A percentile compares a stretch with the other conserved stretches of the same genome.
Evolutionary conservation across 73 alveolate genomes (phyloP).

Genomic region (Halteria grandinella): DNA sequence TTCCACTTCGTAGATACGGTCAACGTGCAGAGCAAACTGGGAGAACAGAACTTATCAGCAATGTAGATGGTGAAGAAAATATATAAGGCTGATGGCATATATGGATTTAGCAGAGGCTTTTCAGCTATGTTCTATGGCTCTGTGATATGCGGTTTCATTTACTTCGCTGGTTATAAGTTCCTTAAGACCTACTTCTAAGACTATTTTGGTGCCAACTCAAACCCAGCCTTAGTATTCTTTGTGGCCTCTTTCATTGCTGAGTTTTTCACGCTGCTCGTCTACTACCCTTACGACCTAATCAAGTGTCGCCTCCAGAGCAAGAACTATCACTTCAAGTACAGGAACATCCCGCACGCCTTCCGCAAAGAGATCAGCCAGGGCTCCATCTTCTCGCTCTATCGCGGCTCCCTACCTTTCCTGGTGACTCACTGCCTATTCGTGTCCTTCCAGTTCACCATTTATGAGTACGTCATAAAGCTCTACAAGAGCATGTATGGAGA

Average conservation of each 20-base stretch:
- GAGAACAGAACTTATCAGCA: slow-evolving; percentile 26
- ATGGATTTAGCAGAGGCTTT: slow-evolving; percentile 64
- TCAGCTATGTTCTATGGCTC: slow-evolving; percentile 72
- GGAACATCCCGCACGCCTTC: slow-evolving; percentile 43
- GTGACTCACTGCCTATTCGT: slow-evolving; percentile 28
- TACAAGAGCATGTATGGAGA: not conserved
- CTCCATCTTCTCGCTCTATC: not conserved
- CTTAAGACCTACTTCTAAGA: slow-evolving; percentile 31
- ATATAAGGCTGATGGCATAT: slow-evolving; percentile 50
- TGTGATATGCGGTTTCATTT: slow-evolving; percentile 66
- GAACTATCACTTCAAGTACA: slow-evolving; percentile 35
- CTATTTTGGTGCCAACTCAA: slow-evolving; percentile 6
- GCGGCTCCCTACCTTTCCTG: slow-evolving; percentile 29
- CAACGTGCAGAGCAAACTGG: slow-evolving; percentile 50
- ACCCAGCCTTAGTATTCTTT: slow-evolving; percentile 24
- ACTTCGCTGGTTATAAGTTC: slow-evolving; percentile 56
- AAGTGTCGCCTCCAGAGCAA: slow-evolving; percentile 44
- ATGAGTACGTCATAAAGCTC: slow-evolving; percentile 15
- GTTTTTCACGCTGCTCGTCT: slow-evolving; percentile 22
- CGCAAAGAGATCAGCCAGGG: slow-evolving; percentile 15
- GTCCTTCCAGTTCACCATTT: slow-evolving; percentile 33
- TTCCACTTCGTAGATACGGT: slow-evolving; percentile 70
- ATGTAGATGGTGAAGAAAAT: slow-evolving; percentile 7
- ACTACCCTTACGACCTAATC: slow-evolving; percentile 41
- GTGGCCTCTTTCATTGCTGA: slow-evolving; percentile 48